Percentiles rank a stretch among this genome's conserved stretches.
phyloP scores from a whole-genome alignment of 345 rosid species.

The Lepidium africanum region DNA sequence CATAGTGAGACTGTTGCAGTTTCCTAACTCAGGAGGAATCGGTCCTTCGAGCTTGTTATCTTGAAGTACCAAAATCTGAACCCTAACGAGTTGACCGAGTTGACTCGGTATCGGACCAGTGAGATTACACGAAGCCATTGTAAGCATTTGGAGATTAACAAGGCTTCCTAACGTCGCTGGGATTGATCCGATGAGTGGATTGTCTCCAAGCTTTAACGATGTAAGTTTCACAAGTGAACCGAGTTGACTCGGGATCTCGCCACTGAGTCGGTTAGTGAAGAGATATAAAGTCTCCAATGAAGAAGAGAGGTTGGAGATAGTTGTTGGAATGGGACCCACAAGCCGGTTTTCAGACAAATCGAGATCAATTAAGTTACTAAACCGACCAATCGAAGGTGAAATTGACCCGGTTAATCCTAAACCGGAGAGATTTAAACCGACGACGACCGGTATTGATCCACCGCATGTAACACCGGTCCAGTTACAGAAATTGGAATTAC shows the following conservation, averaged over 20 bases:
- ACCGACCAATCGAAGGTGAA: conserved; percentile 37
- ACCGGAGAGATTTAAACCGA: conserved; percentile 55
- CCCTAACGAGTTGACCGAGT: conserved; percentile 57
- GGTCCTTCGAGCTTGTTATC: conserved; percentile 49
- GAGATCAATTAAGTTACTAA: conserved; percentile 45
- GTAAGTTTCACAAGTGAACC: conserved; percentile 48
- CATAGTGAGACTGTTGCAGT: conserved; percentile 39
- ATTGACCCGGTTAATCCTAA: conserved; percentile 60
- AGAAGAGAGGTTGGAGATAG: conserved; percentile 58
- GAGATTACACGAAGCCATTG: conserved; percentile 51
- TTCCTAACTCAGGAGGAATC: conserved; percentile 50
- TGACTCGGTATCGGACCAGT: conserved; percentile 69
- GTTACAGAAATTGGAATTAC: conserved; percentile 35
- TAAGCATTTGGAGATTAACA: conserved; percentile 50
- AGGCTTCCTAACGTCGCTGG: conserved; percentile 49
- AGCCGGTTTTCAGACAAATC: conserved; percentile 65
- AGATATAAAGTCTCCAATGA: conserved; percentile 50
- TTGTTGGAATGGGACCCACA: conserved; percentile 52
- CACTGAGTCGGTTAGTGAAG: conserved; percentile 57
- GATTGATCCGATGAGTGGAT: conserved; percentile 49
- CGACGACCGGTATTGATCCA: conserved; percentile 31
- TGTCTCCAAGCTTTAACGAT: conserved; percentile 65
- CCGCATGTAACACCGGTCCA: conserved; percentile 77
- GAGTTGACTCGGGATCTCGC: conserved; percentile 60
- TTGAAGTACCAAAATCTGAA: conserved; percentile 46